These are phyloP conservation scores for Ramaria sp. DNA, from an alignment of 768 basidiomycete species.

Conservation along the genomic window DNA sequence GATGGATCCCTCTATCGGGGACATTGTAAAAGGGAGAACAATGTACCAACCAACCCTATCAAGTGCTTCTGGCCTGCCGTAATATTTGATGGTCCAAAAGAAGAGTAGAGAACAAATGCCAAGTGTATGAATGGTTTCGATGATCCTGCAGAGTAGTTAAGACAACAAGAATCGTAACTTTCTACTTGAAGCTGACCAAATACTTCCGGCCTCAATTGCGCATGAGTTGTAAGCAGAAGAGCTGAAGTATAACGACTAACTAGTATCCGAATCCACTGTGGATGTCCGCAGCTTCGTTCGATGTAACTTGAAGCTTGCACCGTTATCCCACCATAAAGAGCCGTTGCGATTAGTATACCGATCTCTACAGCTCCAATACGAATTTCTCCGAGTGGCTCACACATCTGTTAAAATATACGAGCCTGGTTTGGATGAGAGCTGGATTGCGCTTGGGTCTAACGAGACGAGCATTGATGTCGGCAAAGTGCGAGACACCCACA, in stretches of 20 bases:
- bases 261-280: neutral
- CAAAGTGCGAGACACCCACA: no score
- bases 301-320: neutral
- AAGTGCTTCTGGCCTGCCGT: neutral
- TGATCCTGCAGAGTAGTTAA: neutral
- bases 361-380: neutral
- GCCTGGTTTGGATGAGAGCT: no score
- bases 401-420: no score
- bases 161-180: neutral
- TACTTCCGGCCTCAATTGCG: neutral
- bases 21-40: neutral
- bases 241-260: neutral
- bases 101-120: neutral
- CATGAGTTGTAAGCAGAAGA: neutral
- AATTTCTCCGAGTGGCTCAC: no score
- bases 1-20: neutral
- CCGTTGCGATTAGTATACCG: neutral
- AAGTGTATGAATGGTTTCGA: neutral
- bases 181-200: neutral
- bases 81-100: neutral
- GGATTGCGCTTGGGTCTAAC: no score
- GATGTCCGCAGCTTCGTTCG: neutral
- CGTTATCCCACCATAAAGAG: neutral
- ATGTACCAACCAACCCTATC: neutral
- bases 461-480: no score